A percentile compares a stretch with the other conserved stretches of the same genome.
Evolutionary conservation across 345 rosid species (phyloP).

Genomic region (Microcos paniculata): DNA sequence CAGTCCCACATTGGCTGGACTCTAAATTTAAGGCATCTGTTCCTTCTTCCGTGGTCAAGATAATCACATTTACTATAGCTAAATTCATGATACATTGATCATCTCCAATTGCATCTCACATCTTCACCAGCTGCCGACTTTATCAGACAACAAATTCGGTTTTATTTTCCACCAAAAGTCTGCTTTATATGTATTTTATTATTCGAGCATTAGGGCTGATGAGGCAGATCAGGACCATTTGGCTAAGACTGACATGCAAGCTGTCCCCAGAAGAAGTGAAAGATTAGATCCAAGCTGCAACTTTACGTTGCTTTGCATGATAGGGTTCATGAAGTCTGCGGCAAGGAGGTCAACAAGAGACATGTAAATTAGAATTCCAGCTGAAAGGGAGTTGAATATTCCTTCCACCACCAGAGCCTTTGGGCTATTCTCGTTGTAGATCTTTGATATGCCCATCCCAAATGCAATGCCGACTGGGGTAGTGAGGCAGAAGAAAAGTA

Average conservation of each 20-base stretch:
- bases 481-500: conserved; percentile 50
- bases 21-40: too few species aligned
- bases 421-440: conserved; percentile 52
- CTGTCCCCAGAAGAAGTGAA: conserved; percentile 1
- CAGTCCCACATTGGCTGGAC: neutral
- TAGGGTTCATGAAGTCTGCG: conserved; percentile 57
- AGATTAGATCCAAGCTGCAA: conserved; percentile 5
- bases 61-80: too few species aligned
- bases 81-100: too few species aligned
- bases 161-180: too few species aligned
- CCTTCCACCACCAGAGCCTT: conserved; percentile 56
- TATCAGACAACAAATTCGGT: too few species aligned
- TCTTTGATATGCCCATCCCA: conserved; percentile 46
- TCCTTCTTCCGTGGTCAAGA: too few species aligned
- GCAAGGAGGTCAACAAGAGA: conserved; percentile 68
- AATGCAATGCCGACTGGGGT: conserved; percentile 59
- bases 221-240: conserved; percentile 5
- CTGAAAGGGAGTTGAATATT: conserved; percentile 53
- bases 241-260: conserved; percentile 11
- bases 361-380: conserved; percentile 73
- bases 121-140: too few species aligned
- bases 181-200: too few species aligned
- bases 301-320: conserved; percentile 30
- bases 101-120: too few species aligned
- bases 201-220: too few species aligned